Evolutionary conservation across 1,284 basidiomycete genomes (phyloP).

Genomic region (Malassezia psittaci): DNA sequence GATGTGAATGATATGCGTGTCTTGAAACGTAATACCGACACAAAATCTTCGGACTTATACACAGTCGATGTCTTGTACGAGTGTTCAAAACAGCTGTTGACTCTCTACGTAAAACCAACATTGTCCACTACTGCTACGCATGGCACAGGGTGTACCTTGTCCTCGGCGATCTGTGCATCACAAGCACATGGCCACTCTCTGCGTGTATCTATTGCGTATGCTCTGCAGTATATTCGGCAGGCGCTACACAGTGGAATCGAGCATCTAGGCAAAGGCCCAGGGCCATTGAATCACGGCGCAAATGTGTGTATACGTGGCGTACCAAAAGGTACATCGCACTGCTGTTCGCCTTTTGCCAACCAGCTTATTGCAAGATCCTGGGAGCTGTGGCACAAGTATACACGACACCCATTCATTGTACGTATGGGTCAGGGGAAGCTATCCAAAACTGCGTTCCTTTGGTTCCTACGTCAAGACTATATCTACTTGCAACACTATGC

Average conservation of each 20-base stretch:
- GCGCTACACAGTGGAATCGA: slow-evolving; percentile 64
- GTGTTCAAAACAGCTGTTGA: not conserved
- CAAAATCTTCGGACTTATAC: not conserved
- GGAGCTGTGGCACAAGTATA: slow-evolving; percentile 39
- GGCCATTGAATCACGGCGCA: slow-evolving; percentile 79
- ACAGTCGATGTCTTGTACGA: slow-evolving; percentile 58
- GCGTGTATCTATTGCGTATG: slow-evolving; percentile 56
- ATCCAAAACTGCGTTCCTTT: slow-evolving; percentile 59
- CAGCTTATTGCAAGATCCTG: slow-evolving; percentile 26
- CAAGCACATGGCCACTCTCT: slow-evolving; percentile 58
- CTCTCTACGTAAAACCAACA: slow-evolving; percentile 31
- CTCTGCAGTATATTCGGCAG: slow-evolving; percentile 63
- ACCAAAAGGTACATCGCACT: not conserved
- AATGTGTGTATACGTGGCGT: slow-evolving; percentile 51
- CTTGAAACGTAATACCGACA: not conserved
- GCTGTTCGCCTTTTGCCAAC: slow-evolving; percentile 1
- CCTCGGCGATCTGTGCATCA: slow-evolving; percentile 66
- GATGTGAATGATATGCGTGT: slow-evolving; percentile 1
- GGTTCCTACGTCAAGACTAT: slow-evolving; percentile 66
- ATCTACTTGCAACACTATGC: slow-evolving; percentile 52
- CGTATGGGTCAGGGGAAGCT: slow-evolving; percentile 65
- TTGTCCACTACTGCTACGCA: slow-evolving; percentile 53
- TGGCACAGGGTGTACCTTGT: slow-evolving; percentile 86
- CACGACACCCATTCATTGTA: slow-evolving; percentile 68
- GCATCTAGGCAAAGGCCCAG: slow-evolving; percentile 64